Evolutionary conservation across 2,329 filamentous ascomycete species (phyloP).

Genomic region (Passalora sequoiae): DNA sequence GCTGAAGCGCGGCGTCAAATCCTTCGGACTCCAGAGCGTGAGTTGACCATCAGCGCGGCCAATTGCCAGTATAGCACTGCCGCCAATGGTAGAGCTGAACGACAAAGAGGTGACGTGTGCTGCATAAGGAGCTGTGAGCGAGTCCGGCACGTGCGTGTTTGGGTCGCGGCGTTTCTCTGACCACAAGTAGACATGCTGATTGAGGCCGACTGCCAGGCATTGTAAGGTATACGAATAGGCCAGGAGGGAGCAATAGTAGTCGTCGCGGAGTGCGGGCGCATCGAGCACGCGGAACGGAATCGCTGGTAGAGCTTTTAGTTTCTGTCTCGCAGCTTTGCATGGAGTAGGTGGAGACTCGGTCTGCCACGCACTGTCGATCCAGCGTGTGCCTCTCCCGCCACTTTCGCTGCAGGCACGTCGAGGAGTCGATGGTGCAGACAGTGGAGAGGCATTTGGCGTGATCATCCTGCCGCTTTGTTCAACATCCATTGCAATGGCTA

Average conservation of each 20-base stretch:
- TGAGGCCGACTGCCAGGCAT: slow-evolving; percentile 78
- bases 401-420: slow-evolving; percentile 12
- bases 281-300: slow-evolving; percentile 60
- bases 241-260: slow-evolving; percentile 90
- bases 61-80: slow-evolving; percentile 75
- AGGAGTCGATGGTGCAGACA: slow-evolving; percentile 6
- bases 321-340: slow-evolving; percentile 12
- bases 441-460: slow-evolving; percentile 14
- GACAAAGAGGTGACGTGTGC: slow-evolving; percentile 73
- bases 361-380: slow-evolving; percentile 25
- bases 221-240: slow-evolving; percentile 73
- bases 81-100: slow-evolving; percentile 76
- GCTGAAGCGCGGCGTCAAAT: slow-evolving; percentile 67
- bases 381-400: slow-evolving; percentile 10
- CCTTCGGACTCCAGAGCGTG: slow-evolving; percentile 70
- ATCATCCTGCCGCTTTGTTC: slow-evolving; percentile 65
- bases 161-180: slow-evolving; percentile 60
- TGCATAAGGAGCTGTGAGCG: slow-evolving; percentile 48
- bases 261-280: slow-evolving; percentile 81
- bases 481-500: slow-evolving; percentile 77
- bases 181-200: slow-evolving; percentile 79
- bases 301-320: slow-evolving; percentile 27
- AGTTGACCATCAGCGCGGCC: slow-evolving; percentile 74
- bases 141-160: slow-evolving; percentile 41
- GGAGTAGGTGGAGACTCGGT: slow-evolving; percentile 10